These are phyloP conservation scores for Mortierella sp. DNA, from an alignment of 371 early-diverging fungal species.

Conservation along the genomic window DNA sequence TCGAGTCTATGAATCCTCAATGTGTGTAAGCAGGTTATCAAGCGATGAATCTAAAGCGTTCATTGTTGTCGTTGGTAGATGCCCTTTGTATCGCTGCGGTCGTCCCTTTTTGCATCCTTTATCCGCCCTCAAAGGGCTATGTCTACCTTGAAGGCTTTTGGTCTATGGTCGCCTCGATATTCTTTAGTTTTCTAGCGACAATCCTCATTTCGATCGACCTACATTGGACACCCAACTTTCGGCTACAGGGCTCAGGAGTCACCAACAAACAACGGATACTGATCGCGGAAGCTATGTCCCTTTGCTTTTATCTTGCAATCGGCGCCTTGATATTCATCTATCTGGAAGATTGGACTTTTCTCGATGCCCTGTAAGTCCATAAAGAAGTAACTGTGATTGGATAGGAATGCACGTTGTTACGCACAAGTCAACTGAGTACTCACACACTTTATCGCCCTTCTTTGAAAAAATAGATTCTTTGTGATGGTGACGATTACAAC, in stretches of 20 bases:
- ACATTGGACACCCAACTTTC: slow-evolving; percentile 37
- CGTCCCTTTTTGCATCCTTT: slow-evolving; percentile 36
- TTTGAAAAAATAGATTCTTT: slow-evolving; percentile 29
- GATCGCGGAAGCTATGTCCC: slow-evolving; percentile 43
- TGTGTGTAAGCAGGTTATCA: not conserved
- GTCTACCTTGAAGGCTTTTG: slow-evolving; percentile 47
- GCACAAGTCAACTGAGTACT: not conserved
- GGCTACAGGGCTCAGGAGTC: slow-evolving; percentile 44
- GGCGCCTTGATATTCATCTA: slow-evolving; percentile 43
- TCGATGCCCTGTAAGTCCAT: slow-evolving; percentile 29
- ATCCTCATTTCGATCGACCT: slow-evolving; percentile 42
- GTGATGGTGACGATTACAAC: slow-evolving; percentile 51
- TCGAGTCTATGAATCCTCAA: no score
- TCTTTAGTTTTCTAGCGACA: slow-evolving; percentile 43
- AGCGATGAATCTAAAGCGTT: not conserved
- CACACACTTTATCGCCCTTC: not conserved
- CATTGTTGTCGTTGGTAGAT: slow-evolving; percentile 12
- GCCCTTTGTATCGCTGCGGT: slow-evolving; percentile 27
- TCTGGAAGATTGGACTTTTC: slow-evolving; percentile 37
- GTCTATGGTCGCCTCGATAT: slow-evolving; percentile 42
- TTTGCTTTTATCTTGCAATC: slow-evolving; percentile 49
- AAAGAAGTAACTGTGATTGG: no score
- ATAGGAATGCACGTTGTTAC: not conserved
- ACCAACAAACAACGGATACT: slow-evolving; percentile 49
- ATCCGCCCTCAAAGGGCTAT: slow-evolving; percentile 27